Evolutionary conservation across 164 flowering plant genomes (phyloP).

Genomic region (Hamamelis virginiana): DNA sequence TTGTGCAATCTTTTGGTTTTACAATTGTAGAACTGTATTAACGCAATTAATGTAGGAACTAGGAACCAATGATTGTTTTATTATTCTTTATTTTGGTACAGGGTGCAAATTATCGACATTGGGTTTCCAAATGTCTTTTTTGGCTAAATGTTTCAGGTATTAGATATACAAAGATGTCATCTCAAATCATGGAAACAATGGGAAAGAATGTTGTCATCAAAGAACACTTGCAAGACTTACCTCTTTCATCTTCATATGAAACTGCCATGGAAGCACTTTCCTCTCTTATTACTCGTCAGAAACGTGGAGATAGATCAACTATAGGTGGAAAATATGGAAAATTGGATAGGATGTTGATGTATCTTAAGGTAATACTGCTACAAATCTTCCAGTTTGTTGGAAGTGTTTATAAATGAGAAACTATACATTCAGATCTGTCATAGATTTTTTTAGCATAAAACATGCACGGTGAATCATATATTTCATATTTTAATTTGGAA

Average conservation of each 20-base stretch:
- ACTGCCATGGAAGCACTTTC: conserved; percentile 90
- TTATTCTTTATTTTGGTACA: no score
- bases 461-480: no score
- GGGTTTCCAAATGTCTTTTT: neutral
- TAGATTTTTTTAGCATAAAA: no score
- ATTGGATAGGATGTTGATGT: conserved; percentile 62
- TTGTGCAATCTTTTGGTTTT: neutral
- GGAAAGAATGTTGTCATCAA: conserved; percentile 26
- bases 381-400: neutral
- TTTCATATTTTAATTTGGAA: no score
- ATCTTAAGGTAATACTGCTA: conserved; percentile 58
- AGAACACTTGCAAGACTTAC: conserved; percentile 21
- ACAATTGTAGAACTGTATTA: no score
- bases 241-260: conserved; percentile 62
- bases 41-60: neutral
- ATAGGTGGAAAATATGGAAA: conserved; percentile 42
- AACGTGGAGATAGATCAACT: conserved; percentile 46
- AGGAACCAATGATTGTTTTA: no score
- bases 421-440: no score
- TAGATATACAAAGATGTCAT: conserved; percentile 27
- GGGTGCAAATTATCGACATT: neutral
- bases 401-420: neutral
- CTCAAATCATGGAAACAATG: conserved; percentile 29
- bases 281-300: conserved; percentile 64
- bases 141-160: conserved; percentile 30